Evolutionary conservation across 805 yeast species (phyloP).

Genomic region (Yamadazyma endophytica): DNA sequence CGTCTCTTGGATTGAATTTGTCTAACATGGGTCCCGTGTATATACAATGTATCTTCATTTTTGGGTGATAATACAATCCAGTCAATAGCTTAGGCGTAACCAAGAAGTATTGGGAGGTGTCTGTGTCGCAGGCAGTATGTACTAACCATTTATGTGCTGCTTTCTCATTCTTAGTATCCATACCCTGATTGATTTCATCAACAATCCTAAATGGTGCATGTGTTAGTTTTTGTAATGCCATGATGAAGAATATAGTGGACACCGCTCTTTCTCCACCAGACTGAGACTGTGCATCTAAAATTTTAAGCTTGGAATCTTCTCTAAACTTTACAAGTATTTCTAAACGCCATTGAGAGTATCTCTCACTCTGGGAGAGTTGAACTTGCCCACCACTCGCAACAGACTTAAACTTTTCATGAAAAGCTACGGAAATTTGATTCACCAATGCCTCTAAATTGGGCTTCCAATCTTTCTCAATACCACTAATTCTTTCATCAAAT

Average conservation of each 20-base stretch:
- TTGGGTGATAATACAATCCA: constrained; percentile 67
- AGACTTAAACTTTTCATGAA: constrained; percentile 58
- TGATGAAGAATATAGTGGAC: constrained; percentile 83
- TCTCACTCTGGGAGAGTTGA: constrained; percentile 47
- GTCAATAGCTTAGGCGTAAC: constrained; percentile 90
- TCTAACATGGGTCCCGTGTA: constrained; percentile 35
- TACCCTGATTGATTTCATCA: constrained; percentile 98
- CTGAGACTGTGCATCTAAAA: constrained; percentile 81
- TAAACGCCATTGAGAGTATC: constrained; percentile 74
- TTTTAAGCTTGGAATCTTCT: constrained; percentile 64
- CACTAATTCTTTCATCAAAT: constrained; percentile 32
- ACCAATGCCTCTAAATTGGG: constrained; percentile 54
- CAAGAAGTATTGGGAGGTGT: constrained; percentile 76
- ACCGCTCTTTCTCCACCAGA: constrained; percentile 99
- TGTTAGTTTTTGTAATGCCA: constrained; percentile 85
- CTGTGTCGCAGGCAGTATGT: constrained; percentile 63
- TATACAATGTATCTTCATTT: constrained; percentile 84
- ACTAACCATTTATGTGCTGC: constrained; percentile 83
- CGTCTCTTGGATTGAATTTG: constrained; percentile 9
- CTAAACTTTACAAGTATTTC: constrained; percentile 84
- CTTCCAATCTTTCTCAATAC: constrained; percentile 53
- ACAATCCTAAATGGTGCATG: constrained; percentile 91
- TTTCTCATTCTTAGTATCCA: constrained; percentile 92
- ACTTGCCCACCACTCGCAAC: constrained; percentile 92
- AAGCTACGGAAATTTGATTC: constrained; percentile 54